phyloP scores from a whole-genome alignment of 2,329 filamentous ascomycete genomes.

The Penicillium sp. region DNA sequence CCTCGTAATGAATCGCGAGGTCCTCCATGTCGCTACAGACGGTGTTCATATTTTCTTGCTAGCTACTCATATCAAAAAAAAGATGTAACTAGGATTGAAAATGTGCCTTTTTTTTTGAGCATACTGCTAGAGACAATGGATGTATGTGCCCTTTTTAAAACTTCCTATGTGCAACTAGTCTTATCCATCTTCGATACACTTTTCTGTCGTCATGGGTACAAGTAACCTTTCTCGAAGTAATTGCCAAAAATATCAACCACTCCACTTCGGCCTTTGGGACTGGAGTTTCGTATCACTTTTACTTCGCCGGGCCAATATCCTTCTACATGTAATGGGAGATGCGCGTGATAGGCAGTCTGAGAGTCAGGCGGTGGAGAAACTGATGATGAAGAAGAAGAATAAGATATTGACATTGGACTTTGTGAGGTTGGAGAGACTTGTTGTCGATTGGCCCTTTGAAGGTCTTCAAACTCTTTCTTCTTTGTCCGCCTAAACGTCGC shows the following conservation, averaged over 20 bases:
- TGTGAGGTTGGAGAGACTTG: neutral
- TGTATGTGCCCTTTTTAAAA: neutral
- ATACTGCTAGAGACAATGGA: slow-evolving; percentile 2
- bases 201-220: slow-evolving; percentile 40
- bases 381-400: neutral
- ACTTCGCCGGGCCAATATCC: slow-evolving; percentile 60
- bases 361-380: slow-evolving; percentile 19
- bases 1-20: slow-evolving; percentile 12
- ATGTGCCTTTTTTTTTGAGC: neutral
- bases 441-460: slow-evolving; percentile 23
- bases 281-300: slow-evolving; percentile 50
- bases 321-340: slow-evolving; percentile 43
- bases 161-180: neutral
- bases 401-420: neutral
- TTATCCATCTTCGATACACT: neutral
- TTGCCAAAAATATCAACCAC: slow-evolving; percentile 53
- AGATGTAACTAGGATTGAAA: slow-evolving; percentile 2
- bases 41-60: slow-evolving; percentile 6
- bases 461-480: slow-evolving; percentile 47
- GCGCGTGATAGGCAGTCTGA: slow-evolving; percentile 15
- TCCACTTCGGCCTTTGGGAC: slow-evolving; percentile 37
- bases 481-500: slow-evolving; percentile 52
- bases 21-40: neutral
- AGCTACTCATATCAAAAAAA: neutral
- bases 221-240: slow-evolving; percentile 50